These are phyloP conservation scores for Ulmus americana DNA, from an alignment of 331 rosid species.

Conservation along the genomic window DNA sequence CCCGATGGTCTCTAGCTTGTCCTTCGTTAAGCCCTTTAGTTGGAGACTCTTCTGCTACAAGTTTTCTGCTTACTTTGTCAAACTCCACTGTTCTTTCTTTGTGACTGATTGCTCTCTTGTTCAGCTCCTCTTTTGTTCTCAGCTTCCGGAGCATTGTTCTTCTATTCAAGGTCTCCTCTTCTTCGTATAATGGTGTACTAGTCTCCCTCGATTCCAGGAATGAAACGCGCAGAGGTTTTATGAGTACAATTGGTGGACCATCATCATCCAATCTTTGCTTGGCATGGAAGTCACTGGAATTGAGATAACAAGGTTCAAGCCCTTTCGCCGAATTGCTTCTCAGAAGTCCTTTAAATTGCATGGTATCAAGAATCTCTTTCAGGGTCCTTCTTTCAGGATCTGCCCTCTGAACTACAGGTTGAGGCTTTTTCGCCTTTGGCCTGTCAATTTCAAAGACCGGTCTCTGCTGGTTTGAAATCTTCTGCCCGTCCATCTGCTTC, in stretches of 20 bases:
- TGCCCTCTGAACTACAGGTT: slow-evolving; percentile 25
- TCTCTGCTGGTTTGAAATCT: slow-evolving; percentile 42
- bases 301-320: slow-evolving; percentile 23
- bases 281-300: slow-evolving; percentile 19
- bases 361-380: slow-evolving; percentile 63
- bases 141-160: slow-evolving; percentile 27
- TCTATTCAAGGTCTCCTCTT: slow-evolving; percentile 31
- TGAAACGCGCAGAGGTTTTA: slow-evolving; percentile 55
- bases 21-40: slow-evolving; percentile 31
- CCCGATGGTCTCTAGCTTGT: slow-evolving; percentile 23
- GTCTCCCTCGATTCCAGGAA: slow-evolving; percentile 18
- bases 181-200: slow-evolving; percentile 24
- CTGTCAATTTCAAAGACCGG: slow-evolving; percentile 44
- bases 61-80: slow-evolving; percentile 28
- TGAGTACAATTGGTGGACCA: slow-evolving; percentile 61
- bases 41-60: slow-evolving; percentile 25
- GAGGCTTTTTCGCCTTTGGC: slow-evolving; percentile 41
- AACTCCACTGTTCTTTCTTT: slow-evolving; percentile 30
- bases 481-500: slow-evolving; percentile 40
- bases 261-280: slow-evolving; percentile 21
- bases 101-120: slow-evolving; percentile 27
- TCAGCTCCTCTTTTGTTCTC: slow-evolving; percentile 31
- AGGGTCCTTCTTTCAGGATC: slow-evolving; percentile 44
- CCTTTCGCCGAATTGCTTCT: slow-evolving; percentile 38
- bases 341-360: slow-evolving; percentile 53